Evolutionary conservation across 208 protist genomes (phyloP).

Genomic region (Crithidia fasciculata): DNA sequence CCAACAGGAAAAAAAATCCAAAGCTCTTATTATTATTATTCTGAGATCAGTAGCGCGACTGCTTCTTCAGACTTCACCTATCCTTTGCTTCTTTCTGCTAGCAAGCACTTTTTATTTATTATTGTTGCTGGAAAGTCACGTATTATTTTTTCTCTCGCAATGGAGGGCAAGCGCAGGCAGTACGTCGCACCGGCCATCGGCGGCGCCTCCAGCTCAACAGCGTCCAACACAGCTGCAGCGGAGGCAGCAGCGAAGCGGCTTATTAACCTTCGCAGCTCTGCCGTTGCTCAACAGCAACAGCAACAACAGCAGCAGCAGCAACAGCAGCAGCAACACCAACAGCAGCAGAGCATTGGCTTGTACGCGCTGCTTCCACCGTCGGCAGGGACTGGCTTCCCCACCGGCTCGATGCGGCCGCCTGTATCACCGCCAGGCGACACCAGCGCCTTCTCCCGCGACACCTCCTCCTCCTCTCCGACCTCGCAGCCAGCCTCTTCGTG

Average conservation of each 20-base stretch:
- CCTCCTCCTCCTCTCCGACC: background rate
- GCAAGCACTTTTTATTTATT: background rate
- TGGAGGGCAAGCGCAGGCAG: conserved; percentile 31
- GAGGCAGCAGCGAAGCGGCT: conserved; percentile 19
- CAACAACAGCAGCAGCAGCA: background rate
- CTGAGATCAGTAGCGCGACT: too few relatives aligned
- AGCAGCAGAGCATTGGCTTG: background rate
- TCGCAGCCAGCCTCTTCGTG: too few relatives aligned
- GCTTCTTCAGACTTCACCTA: too few relatives aligned
- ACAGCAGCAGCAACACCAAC: background rate
- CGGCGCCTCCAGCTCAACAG: background rate
- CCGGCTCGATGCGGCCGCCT: background rate
- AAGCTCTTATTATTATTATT: too few relatives aligned
- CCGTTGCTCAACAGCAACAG: conserved; percentile 1
- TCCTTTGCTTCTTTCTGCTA: background rate
- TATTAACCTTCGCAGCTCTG: conserved; percentile 18
- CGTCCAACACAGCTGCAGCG: conserved; percentile 22
- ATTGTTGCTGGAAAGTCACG: background rate
- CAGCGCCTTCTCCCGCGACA: background rate
- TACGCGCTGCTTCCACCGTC: background rate
- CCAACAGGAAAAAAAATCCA: too few relatives aligned
- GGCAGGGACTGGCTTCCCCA: background rate
- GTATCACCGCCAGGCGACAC: background rate
- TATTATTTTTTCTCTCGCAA: background rate
- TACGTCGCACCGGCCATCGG: conserved; percentile 27